Evolutionary conservation across 1,284 basidiomycete species (phyloP), one percentile per base, ranked within the genome.

Genomic region (Ceratobasidium sp.): DNA sequence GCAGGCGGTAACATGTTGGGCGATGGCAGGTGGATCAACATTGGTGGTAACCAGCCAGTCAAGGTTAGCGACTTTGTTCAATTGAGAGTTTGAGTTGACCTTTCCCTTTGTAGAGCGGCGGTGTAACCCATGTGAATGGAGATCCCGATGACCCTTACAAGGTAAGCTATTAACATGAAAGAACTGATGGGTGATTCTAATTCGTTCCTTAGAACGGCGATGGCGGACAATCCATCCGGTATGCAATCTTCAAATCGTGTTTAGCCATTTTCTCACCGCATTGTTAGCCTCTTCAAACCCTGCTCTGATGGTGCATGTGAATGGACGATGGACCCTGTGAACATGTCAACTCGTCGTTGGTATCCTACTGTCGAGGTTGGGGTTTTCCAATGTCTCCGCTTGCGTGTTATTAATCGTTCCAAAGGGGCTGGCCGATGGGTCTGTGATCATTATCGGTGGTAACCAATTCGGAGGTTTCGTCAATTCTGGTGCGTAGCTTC

Each of bases 381-480:
- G 74, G 76, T 10, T 78, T 79, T 42, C 80, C 81, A 57, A 79
- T 82, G 67, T 74, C 4, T 38, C 17, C 42, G n/a, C 1, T 13
- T 31, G 17, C 29, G 4, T 13, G 62, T 20, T 15, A 10, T 50
- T 25, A 25, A 29, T 20, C 12, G 40, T 47, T 22, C 15, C 53
- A 32, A 43, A 71, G 55, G 57, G 71, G 57, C 42, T 73, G 32
- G 81, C 83, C 70, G 82, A 83, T 15, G 76, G 75, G 17, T 79
- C 79, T 40, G 77, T 80, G 43, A 80, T 92, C 82, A 81, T 87
- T 64, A 69, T 73, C 38, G 83, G 83, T 69, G 83, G 83, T 40
- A 85, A 93, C 77, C 84, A 88, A 70, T 91, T 89, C 77, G 94
- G 94, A 73, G 91, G 90, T 73, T 94, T 94, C 31, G 87, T 91